phyloP scores from a whole-genome alignment of 108 stramenopile species.

The Stephanodiscus triporus region DNA sequence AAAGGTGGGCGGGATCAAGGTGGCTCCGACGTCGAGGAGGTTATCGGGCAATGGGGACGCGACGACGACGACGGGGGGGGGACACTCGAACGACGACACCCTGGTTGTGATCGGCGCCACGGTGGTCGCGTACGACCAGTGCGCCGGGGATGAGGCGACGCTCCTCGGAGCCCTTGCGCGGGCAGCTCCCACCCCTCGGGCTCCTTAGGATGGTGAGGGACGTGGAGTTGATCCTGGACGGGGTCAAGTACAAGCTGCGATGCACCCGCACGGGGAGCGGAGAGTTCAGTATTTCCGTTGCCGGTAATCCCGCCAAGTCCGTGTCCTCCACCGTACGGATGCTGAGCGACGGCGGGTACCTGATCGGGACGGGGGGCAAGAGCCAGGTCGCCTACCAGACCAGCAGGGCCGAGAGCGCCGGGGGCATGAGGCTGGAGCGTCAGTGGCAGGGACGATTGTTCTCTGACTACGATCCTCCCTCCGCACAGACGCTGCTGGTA shows the following conservation, averaged over 20 bases:
- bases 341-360: slow-evolving; percentile 96
- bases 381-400: slow-evolving; percentile 93
- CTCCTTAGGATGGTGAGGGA: slow-evolving; percentile 78
- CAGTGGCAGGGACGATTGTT: slow-evolving; percentile 92
- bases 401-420: slow-evolving; percentile 69
- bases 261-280: slow-evolving; percentile 76
- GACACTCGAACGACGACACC: slow-evolving; percentile 55
- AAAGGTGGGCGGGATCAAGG: slow-evolving; percentile 59
- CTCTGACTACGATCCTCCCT: slow-evolving; percentile 96
- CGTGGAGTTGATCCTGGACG: slow-evolving; percentile 93
- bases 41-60: neutral
- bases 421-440: slow-evolving; percentile 87
- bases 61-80: neutral
- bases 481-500: slow-evolving; percentile 94
- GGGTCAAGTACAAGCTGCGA: slow-evolving; percentile 88
- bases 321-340: slow-evolving; percentile 83
- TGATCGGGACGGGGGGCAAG: slow-evolving; percentile 90
- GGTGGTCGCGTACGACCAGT: slow-evolving; percentile 73
- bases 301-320: slow-evolving; percentile 42
- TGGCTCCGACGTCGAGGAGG: slow-evolving; percentile 5
- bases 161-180: slow-evolving; percentile 86
- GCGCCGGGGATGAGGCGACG: slow-evolving; percentile 58
- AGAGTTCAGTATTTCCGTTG: slow-evolving; percentile 62
- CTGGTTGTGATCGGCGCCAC: slow-evolving; percentile 83
- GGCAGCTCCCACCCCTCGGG: slow-evolving; percentile 86